These are phyloP conservation scores for Letharia lupina DNA, from an alignment of 495 filamentous ascomycete species.

Conservation along the genomic window DNA sequence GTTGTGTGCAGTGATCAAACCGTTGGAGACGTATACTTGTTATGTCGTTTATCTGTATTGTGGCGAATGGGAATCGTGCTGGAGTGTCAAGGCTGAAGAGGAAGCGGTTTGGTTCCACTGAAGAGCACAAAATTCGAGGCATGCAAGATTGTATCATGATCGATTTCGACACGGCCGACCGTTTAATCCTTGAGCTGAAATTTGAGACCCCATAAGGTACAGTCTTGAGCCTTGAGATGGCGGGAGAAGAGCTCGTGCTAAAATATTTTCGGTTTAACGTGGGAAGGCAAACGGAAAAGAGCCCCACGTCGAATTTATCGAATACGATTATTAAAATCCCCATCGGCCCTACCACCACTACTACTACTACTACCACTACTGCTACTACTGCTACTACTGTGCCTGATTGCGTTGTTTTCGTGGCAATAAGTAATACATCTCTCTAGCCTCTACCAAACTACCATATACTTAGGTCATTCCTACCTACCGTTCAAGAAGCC, in stretches of 20 bases:
- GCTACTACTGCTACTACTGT: background rate
- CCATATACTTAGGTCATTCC: background rate
- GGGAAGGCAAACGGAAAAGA: conserved; percentile 1
- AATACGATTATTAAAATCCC: background rate
- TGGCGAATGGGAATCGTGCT: background rate
- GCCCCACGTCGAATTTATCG: background rate
- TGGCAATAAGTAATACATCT: background rate
- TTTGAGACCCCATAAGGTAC: background rate
- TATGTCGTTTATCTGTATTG: background rate
- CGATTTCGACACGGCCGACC: background rate
- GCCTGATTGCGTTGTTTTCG: background rate
- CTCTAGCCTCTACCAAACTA: background rate
- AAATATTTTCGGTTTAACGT: background rate
- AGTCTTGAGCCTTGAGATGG: background rate
- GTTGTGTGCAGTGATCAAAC: background rate
- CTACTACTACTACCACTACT: background rate
- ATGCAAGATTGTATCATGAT: conserved; percentile 2
- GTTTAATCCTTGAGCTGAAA: background rate
- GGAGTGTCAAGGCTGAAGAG: background rate
- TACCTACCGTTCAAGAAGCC: background rate
- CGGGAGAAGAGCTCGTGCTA: background rate
- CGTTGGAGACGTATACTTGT: background rate
- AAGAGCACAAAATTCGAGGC: background rate
- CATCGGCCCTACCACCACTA: background rate
- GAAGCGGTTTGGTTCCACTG: background rate